phyloP scores from a whole-genome alignment of 2,329 filamentous ascomycete species.

The Pseudodiploospora longispora region DNA sequence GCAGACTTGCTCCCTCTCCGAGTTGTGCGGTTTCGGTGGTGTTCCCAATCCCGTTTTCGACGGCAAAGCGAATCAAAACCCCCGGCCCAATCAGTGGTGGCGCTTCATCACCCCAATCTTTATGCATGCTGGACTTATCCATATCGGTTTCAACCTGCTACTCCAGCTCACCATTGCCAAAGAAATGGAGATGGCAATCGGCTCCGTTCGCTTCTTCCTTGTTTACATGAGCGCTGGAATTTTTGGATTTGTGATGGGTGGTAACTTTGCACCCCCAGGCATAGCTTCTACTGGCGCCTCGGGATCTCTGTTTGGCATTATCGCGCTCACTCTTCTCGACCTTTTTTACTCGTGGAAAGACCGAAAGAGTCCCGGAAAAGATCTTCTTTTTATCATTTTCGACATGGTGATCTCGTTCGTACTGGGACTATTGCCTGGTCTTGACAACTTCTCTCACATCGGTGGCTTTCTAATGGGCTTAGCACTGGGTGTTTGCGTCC shows the following conservation, averaged over 20 bases:
- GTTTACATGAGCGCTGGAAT: conserved; percentile 90
- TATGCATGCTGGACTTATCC: conserved; percentile 85
- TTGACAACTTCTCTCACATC: conserved; percentile 97
- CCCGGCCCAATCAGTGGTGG: conserved; percentile 87
- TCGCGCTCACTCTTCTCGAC: conserved; percentile 82
- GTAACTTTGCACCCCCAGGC: conserved; percentile 78
- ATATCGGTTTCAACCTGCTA: conserved; percentile 92
- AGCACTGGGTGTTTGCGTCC: conserved; percentile 73
- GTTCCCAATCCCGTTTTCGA: conserved; percentile 59
- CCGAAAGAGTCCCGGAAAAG: conserved; percentile 66
- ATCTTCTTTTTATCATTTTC: conserved; percentile 78
- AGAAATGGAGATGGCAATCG: conserved; percentile 89
- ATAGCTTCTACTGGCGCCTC: conserved; percentile 85
- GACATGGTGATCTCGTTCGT: conserved; percentile 88
- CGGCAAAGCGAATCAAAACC: conserved; percentile 36
- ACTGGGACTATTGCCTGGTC: conserved; percentile 78
- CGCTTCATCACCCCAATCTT: conserved; percentile 96
- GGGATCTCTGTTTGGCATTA: conserved; percentile 82
- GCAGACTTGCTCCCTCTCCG: conserved; percentile 59
- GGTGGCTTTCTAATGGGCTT: conserved; percentile 92
- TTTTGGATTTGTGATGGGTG: conserved; percentile 91
- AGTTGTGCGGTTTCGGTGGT: conserved; percentile 77
- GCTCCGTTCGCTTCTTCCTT: conserved; percentile 76
- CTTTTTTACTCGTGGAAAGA: conserved; percentile 88
- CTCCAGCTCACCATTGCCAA: conserved; percentile 82